These are phyloP conservation scores for Termitomyces heimii DNA, from an alignment of 768 basidiomycete species.

Conservation along the genomic window DNA sequence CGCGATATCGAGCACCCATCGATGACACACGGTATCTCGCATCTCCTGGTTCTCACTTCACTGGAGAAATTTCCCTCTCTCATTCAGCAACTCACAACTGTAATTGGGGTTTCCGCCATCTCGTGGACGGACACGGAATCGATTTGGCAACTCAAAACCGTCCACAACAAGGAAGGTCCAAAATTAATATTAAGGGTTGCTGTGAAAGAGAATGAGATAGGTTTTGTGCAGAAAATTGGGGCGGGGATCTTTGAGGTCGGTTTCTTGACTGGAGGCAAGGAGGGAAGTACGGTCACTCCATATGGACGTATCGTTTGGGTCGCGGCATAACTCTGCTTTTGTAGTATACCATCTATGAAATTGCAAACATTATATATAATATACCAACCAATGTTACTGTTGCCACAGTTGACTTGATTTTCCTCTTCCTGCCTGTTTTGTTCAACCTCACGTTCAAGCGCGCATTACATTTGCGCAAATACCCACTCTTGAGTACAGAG, in stretches of 20 bases:
- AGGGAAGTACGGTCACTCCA: conserved; percentile 33
- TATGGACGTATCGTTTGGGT: conserved; percentile 47
- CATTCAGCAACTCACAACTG: conserved; percentile 36
- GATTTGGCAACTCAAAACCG: conserved; percentile 38
- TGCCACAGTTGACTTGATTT: neutral
- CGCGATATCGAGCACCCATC: conserved; percentile 47
- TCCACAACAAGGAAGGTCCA: conserved; percentile 12
- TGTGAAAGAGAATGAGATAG: conserved; percentile 25
- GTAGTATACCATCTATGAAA: too few species aligned
- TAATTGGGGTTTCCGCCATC: conserved; percentile 37
- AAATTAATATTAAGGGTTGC: conserved; percentile 32
- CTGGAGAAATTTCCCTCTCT: conserved; percentile 21
- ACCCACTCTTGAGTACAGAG: neutral
- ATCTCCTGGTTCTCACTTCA: conserved; percentile 38
- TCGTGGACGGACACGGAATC: conserved; percentile 17
- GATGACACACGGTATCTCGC: conserved; percentile 41
- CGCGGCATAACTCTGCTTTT: neutral
- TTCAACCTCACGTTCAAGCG: neutral
- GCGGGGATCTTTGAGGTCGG: conserved; percentile 50
- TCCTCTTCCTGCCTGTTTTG: neutral
- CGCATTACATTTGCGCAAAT: neutral
- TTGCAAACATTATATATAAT: too few species aligned
- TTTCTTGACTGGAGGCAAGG: conserved; percentile 31
- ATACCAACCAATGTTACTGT: neutral
- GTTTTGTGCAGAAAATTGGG: conserved; percentile 21